Evolutionary conservation across 108 stramenopile species (phyloP), one percentile per base, ranked within the genome.

Genomic region (Nannochloropsis salina): DNA sequence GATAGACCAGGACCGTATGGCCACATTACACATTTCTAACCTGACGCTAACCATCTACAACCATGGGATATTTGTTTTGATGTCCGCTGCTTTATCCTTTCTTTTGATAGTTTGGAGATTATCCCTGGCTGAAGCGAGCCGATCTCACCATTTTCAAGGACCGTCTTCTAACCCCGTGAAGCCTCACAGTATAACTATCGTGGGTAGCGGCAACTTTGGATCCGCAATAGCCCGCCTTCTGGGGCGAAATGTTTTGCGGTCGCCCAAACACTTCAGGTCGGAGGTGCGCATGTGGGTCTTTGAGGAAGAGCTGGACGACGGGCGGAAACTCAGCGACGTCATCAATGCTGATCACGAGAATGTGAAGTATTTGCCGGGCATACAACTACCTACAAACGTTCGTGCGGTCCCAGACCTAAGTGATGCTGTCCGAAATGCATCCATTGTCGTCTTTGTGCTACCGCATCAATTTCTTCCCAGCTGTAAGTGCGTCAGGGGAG

Each of bases 151-250:
- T 31, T 31, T 31, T 31, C 0, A 31, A 31, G 31, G 31, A 31
- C 31, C 31, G 31, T 31, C 31, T 31, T 31, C 31, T 31, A 31
- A 31, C 31, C 31, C 31, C 31, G 31, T 31, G 31, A 31, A 31
- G 31, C 61, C n/a, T n/a, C 61, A 74, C 61, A 74, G 83, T 40
- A 94, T 98, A 11, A 94, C 95, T 88, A 96, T 98, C 89, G 92
- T 98, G 82, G 97, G 97, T 20, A 93, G 93, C 41, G 97, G 97
- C 1, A 97, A 96, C 89, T 98, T 95, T 95, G 97, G 96, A 43
- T 93, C 91, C 42, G 96, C 96, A 42, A 96, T 97, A 82, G 93
- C 94, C 82, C 95, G 92, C 31, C 90, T 95, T 51, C 87, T 96
- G 9, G 97, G 96, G 41, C 87, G 90, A 9, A 97, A 97, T 42